Evolutionary conservation across 176 grass and related monocot species (phyloP).

Genomic region (Tuctoria greenei): DNA sequence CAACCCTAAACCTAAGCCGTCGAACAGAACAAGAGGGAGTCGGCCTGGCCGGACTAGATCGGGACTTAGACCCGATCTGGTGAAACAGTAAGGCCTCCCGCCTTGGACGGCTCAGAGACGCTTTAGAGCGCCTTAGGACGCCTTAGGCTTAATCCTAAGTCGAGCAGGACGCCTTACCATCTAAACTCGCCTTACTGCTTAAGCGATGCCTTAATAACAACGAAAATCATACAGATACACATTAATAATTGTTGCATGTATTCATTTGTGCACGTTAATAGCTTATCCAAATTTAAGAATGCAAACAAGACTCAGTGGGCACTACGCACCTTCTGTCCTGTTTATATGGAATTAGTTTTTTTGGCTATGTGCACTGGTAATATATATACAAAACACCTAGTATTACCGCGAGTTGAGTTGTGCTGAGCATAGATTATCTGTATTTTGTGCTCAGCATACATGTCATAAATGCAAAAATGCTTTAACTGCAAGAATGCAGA

Average conservation of each 20-base stretch:
- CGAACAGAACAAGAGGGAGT: no score
- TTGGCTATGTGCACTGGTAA: neutral
- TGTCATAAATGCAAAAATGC: constrained; percentile 10
- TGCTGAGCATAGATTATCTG: neutral
- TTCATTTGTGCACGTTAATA: neutral
- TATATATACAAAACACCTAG: neutral
- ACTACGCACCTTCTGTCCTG: neutral
- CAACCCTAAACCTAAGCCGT: no score
- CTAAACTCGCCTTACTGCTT: no score
- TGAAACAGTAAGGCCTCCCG: no score
- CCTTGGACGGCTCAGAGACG: no score
- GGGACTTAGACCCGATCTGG: no score
- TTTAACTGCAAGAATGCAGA: neutral
- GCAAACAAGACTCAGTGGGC: neutral
- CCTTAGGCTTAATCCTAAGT: no score
- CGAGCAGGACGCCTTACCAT: no score
- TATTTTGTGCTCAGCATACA: neutral
- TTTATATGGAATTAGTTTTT: constrained; percentile 15
- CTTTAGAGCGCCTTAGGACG: no score
- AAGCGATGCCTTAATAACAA: no score
- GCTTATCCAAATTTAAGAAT: constrained; percentile 2
- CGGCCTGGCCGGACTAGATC: no score
- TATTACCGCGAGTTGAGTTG: neutral
- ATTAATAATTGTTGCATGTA: neutral
- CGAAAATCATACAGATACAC: neutral